Evolutionary conservation across 495 filamentous ascomycete species (phyloP).

Genomic region (Aspergillus egyptiacus): DNA sequence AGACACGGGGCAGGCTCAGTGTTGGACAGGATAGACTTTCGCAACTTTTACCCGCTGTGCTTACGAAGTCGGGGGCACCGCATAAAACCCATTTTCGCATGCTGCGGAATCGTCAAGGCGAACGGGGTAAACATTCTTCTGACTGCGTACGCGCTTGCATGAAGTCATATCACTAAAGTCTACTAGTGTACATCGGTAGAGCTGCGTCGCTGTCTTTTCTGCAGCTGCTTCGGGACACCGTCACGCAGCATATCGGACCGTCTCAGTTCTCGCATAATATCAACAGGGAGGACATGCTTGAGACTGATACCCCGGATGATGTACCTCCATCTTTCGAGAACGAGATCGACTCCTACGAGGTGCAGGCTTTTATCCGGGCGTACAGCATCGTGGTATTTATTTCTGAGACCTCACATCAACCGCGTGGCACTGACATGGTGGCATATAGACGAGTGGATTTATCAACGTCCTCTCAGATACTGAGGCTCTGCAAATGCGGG

Average conservation of each 20-base stretch:
- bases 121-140: conserved; percentile 24
- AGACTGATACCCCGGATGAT: conserved; percentile 33
- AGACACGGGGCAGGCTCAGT: not conserved
- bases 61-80: conserved; percentile 28
- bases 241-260: conserved; percentile 39
- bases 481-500: conserved; percentile 12
- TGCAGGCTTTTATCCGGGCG: conserved; percentile 22
- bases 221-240: conserved; percentile 36
- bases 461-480: conserved; percentile 21
- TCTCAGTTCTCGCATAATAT: conserved; percentile 39
- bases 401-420: no score
- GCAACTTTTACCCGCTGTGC: not conserved
- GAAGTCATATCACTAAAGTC: not conserved
- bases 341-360: conserved; percentile 18
- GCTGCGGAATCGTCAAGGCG: conserved; percentile 34
- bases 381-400: conserved; percentile 31
- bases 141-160: not conserved
- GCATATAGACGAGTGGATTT: conserved; percentile 30
- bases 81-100: conserved; percentile 36
- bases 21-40: not conserved
- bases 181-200: conserved; percentile 35
- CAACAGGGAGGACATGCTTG: conserved; percentile 39
- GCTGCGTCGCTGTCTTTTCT: conserved; percentile 39
- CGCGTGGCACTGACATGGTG: not conserved
- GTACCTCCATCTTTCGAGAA: conserved; percentile 21